These are phyloP conservation scores for Leccinum sublutescens DNA, from an alignment of 768 basidiomycete genomes.

Conservation along the genomic window DNA sequence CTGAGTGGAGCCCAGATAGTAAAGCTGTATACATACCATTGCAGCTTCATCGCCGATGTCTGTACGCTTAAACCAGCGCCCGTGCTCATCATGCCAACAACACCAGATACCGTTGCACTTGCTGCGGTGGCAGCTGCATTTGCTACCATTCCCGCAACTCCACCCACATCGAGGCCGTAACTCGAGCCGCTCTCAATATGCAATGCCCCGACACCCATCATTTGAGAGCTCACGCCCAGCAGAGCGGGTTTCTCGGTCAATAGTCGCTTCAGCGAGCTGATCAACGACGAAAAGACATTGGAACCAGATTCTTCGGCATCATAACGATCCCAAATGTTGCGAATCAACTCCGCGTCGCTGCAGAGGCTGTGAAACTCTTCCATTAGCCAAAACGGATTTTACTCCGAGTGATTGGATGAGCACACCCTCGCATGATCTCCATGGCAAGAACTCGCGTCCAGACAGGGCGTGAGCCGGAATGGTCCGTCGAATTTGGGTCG, in stretches of 20 bases:
- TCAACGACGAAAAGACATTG: constrained; percentile 72
- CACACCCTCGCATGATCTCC: constrained; percentile 87
- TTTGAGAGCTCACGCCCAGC: constrained; percentile 75
- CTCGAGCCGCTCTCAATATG: constrained; percentile 28
- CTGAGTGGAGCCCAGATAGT: neutral
- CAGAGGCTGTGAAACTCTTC: constrained; percentile 52
- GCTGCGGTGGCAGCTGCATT: constrained; percentile 79
- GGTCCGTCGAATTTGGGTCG: constrained; percentile 28
- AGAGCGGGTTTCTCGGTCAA: constrained; percentile 86
- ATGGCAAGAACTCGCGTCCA: constrained; percentile 93
- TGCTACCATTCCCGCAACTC: constrained; percentile 81
- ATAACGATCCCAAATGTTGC: constrained; percentile 77
- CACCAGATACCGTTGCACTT: constrained; percentile 78
- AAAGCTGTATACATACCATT: constrained; percentile 59
- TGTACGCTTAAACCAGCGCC: constrained; percentile 70
- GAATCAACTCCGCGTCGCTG: constrained; percentile 74
- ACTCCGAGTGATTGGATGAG: neutral
- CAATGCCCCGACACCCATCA: constrained; percentile 74
- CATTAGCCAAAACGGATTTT: constrained; percentile 1
- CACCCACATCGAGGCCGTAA: constrained; percentile 63
- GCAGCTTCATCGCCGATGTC: constrained; percentile 80
- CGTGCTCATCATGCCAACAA: constrained; percentile 81
- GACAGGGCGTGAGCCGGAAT: constrained; percentile 46
- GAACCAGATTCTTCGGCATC: constrained; percentile 60
- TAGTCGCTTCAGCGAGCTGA: constrained; percentile 81